Evolutionary conservation across 805 yeast species (phyloP).

Genomic region (Candida ulmi): DNA sequence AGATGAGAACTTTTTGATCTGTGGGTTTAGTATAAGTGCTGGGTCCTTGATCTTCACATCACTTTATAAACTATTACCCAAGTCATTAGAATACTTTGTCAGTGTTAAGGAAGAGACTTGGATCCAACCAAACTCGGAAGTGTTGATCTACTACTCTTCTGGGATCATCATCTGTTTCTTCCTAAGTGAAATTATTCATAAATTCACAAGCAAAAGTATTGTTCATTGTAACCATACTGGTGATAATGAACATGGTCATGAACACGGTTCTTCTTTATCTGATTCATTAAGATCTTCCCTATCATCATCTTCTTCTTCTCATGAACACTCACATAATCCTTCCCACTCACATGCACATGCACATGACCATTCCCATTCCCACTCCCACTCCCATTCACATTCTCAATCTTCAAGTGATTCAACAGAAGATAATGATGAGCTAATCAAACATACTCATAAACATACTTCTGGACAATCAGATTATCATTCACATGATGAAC

Average conservation of each 20-base stretch:
- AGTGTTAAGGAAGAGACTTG: slow-evolving; percentile 20
- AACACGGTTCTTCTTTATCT: slow-evolving; percentile 9
- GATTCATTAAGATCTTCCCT: slow-evolving; percentile 7
- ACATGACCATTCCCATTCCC: slow-evolving; percentile 5
- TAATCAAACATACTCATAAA: neutral
- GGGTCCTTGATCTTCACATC: slow-evolving; percentile 84
- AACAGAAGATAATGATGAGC: too few species aligned
- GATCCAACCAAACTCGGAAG: slow-evolving; percentile 27
- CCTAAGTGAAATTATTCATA: slow-evolving; percentile 64
- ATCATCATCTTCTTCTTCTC: slow-evolving; percentile 4
- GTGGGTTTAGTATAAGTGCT: slow-evolving; percentile 69
- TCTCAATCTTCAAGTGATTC: neutral
- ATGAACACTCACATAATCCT: neutral
- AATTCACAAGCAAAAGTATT: slow-evolving; percentile 71
- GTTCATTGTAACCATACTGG: slow-evolving; percentile 79
- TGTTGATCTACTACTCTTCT: slow-evolving; percentile 40
- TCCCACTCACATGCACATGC: slow-evolving; percentile 3
- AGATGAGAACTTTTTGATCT: slow-evolving; percentile 61
- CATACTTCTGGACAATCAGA: too few species aligned
- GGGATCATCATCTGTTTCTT: slow-evolving; percentile 60
- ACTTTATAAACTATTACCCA: slow-evolving; percentile 72
- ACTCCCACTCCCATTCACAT: slow-evolving; percentile 1
- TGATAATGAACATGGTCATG: slow-evolving; percentile 16
- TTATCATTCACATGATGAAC: too few species aligned
- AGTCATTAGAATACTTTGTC: slow-evolving; percentile 42